These are phyloP conservation scores for Coemansia biformis DNA, from an alignment of 192 early-diverging fungal genomes.

Conservation along the genomic window DNA sequence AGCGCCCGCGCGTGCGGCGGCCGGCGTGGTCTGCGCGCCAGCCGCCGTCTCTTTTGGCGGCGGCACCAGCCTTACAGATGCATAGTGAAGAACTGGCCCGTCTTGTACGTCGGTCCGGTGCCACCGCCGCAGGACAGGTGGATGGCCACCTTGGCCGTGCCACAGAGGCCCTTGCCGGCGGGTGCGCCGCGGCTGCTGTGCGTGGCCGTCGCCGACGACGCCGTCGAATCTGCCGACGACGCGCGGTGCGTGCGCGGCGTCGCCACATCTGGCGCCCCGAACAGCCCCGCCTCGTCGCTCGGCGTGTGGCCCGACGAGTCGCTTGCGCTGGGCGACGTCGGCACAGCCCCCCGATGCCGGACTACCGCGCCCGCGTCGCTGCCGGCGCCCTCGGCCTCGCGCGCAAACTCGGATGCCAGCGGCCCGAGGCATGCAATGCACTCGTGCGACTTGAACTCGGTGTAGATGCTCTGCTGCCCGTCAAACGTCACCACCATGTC, in stretches of 20 bases:
- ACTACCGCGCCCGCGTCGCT: too few species aligned
- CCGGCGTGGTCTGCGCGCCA: too few species aligned
- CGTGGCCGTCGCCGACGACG: slow-evolving; percentile 34
- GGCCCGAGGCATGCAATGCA: slow-evolving; percentile 46
- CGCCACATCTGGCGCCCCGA: slow-evolving; percentile 6
- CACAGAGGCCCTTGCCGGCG: neutral
- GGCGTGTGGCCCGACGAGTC: slow-evolving; percentile 18
- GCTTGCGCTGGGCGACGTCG: slow-evolving; percentile 43
- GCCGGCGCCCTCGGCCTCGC: neutral
- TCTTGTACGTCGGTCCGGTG: slow-evolving; percentile 44
- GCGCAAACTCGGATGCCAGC: slow-evolving; percentile 23
- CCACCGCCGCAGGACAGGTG: slow-evolving; percentile 41
- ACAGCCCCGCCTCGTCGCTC: slow-evolving; percentile 11
- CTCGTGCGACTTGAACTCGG: slow-evolving; percentile 40
- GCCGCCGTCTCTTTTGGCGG: too few species aligned
- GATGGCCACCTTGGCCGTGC: slow-evolving; percentile 32
- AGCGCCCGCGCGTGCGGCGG: too few species aligned
- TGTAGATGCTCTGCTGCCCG: slow-evolving; percentile 40
- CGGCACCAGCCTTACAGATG: too few species aligned
- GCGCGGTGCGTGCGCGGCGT: slow-evolving; percentile 22
- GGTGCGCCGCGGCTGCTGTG: slow-evolving; percentile 7
- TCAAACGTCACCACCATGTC: slow-evolving; percentile 72
- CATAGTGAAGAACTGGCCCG: slow-evolving; percentile 48
- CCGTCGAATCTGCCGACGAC: slow-evolving; percentile 41
- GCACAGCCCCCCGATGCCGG: slow-evolving; percentile 1